Percentiles rank a stretch among this genome's conserved stretches.
Conservation (phyloP, 345 rosid species). For the Eucalyptus marginata region DNA sequence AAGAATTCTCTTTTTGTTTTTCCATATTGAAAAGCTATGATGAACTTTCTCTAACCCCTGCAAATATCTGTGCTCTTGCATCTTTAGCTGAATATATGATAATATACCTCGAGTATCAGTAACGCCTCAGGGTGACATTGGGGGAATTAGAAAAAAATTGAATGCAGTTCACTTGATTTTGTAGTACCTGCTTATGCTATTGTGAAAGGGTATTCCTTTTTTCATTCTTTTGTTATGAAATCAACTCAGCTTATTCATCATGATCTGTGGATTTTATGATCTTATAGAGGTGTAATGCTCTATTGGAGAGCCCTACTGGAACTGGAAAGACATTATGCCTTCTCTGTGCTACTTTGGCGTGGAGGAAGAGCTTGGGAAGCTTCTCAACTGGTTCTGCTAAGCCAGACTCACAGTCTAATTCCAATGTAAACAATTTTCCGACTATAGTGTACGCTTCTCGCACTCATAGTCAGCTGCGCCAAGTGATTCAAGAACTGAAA, state of each 20-base stretch:
- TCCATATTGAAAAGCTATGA: background rate
- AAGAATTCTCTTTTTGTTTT: background rate
- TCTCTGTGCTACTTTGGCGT: constrained; percentile 94
- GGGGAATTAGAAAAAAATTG: background rate
- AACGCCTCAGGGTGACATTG: background rate
- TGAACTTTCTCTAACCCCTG: background rate
- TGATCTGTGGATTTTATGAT: background rate
- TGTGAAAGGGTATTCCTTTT: background rate
- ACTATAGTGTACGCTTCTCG: constrained; percentile 82
- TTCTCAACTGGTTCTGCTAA: constrained; percentile 45
- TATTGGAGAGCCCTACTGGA: constrained; percentile 97
- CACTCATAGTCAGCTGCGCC: constrained; percentile 95
- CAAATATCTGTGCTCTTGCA: background rate
- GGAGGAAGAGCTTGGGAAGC: constrained; percentile 85
- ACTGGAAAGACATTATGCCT: constrained; percentile 95
- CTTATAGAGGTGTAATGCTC: constrained; percentile 73
- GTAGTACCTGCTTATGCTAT: background rate
- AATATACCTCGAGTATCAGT: background rate
- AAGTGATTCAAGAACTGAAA: constrained; percentile 80
- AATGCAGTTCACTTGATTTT: background rate
- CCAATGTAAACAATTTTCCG: constrained; percentile 30
- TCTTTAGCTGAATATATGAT: background rate
- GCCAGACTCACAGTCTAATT: constrained; percentile 7
- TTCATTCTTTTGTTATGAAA: background rate
- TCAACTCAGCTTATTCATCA: background rate